Base-by-base conservation (phyloP, 2,329 filamentous ascomycete species). In the Penicillium sp. region DNA sequence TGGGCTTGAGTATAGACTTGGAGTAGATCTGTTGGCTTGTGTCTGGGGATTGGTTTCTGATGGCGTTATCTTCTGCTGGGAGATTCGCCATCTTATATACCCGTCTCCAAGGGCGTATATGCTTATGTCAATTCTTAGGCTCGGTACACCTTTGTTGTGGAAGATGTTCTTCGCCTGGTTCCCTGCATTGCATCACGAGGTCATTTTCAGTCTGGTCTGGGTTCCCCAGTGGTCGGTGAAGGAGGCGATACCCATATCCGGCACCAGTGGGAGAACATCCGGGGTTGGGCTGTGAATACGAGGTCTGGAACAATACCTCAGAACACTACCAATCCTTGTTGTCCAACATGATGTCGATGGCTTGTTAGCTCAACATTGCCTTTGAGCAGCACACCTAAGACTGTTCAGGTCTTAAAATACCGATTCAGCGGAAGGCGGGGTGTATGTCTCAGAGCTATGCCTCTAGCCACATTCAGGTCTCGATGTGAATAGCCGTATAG, bases 231-330 rank as follows among this genome's bases (percentile, higher is more conserved):
- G n/a, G 28, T 22, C 28, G 28, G 13, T 17, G 19, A 31, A 41
- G 24, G 8, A 41, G 15, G 28, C 10, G n/a, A 29, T 41, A 5
- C 5, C 17, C 13, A 21, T 37, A 40, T 43, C 38, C 26, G 13
- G 28, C 35, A 19, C 12, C 10, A 31, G 29, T 31, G 12, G 29
- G 12, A 31, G 12, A 31, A 13, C 29, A 40, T 42, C 26, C 33
- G 39, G 26, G 45, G n/a, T 37, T 28, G 44, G 43, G 41, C 39
- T 53, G 45, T 31, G 53, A 61, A 64, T 62, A 64, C 61, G 61
- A 64, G 61, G 38, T 57, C 54, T 57, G 53, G 51, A 57, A 61
- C 54, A 55, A 17, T 38, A 19, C 35, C 38, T 49, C 38, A 38
- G 55, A 46, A 55, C 43, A 52, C 32, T 43, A 54, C 51, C 58